phyloP scores from a whole-genome alignment of 805 yeast species.

The Ogataea saltuana region DNA sequence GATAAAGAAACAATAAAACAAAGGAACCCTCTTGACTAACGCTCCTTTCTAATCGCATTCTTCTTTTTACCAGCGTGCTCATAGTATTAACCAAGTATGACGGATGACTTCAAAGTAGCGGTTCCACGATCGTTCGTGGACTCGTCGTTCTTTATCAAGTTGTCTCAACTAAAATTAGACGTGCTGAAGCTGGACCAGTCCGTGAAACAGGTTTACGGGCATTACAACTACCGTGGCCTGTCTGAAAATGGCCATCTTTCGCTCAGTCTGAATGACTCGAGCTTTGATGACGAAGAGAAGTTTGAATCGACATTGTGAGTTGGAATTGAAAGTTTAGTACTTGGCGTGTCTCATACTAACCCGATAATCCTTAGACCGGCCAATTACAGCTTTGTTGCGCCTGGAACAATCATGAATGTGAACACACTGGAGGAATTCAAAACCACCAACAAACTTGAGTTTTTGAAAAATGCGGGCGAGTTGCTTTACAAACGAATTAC shows the following conservation, averaged over 20 bases:
- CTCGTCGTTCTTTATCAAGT: constrained; percentile 78
- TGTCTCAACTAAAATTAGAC: constrained; percentile 73
- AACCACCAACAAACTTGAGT: constrained; percentile 57
- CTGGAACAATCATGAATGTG: constrained; percentile 52
- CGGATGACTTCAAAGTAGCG: constrained; percentile 37
- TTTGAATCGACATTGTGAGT: constrained; percentile 23
- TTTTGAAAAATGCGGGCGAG: constrained; percentile 45
- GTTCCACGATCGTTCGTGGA: constrained; percentile 76
- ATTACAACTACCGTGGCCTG: constrained; percentile 32
- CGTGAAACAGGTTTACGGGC: constrained; percentile 44
- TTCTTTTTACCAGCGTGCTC: too few species aligned
- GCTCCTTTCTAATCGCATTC: too few species aligned
- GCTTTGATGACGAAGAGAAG: constrained; percentile 31
- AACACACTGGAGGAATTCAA: constrained; percentile 90
- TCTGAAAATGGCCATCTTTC: constrained; percentile 35
- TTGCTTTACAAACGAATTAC: constrained; percentile 29
- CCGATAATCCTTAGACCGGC: constrained; percentile 16
- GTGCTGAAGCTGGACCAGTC: constrained; percentile 64
- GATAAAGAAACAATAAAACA: constrained; percentile 1
- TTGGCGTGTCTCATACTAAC: background rate
- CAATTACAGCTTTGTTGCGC: constrained; percentile 25
- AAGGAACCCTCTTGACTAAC: background rate
- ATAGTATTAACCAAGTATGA: too few species aligned
- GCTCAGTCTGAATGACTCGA: constrained; percentile 31
- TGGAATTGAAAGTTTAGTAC: background rate